Evolutionary conservation across 2,329 filamentous ascomycete species (phyloP).

Genomic region (Calonectria henricotiae): DNA sequence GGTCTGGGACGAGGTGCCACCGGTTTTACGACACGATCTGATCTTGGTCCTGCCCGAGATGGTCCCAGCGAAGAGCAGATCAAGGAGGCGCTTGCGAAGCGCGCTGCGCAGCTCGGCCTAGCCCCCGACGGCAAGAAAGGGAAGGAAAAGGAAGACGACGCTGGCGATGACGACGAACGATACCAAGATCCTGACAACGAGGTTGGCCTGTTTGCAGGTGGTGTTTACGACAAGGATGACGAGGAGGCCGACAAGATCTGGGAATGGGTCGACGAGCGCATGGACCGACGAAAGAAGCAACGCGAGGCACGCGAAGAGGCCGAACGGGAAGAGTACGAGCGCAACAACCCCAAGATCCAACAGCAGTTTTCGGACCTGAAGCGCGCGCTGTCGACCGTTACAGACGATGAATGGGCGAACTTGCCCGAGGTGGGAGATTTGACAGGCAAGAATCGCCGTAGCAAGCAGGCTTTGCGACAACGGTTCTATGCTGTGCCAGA

Average conservation of each 20-base stretch:
- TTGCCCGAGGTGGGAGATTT: constrained; percentile 96
- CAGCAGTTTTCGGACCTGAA: constrained; percentile 98
- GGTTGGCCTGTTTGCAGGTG: constrained; percentile 93
- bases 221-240: constrained; percentile 97
- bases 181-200: constrained; percentile 99
- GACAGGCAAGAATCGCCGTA: constrained; percentile 92
- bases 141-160: constrained; percentile 81
- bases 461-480: constrained; percentile 86
- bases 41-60: constrained; percentile 94
- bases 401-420: constrained; percentile 96
- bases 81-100: constrained; percentile 96
- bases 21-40: constrained; percentile 96
- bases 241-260: constrained; percentile 98
- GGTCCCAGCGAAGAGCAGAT: constrained; percentile 98
- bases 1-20: constrained; percentile 98
- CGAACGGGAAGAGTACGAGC: constrained; percentile 95
- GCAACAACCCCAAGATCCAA: constrained; percentile 97
- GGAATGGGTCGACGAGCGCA: constrained; percentile 95
- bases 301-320: constrained; percentile 95
- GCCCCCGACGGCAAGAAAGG: constrained; percentile 79
- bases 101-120: constrained; percentile 87
- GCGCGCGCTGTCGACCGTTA: constrained; percentile 87
- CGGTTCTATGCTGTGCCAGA: constrained; percentile 97
- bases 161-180: constrained; percentile 83
- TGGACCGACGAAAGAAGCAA: constrained; percentile 91